These are phyloP conservation scores for Vinca minor DNA, from an alignment of 257 asterid species.

Conservation along the genomic window DNA sequence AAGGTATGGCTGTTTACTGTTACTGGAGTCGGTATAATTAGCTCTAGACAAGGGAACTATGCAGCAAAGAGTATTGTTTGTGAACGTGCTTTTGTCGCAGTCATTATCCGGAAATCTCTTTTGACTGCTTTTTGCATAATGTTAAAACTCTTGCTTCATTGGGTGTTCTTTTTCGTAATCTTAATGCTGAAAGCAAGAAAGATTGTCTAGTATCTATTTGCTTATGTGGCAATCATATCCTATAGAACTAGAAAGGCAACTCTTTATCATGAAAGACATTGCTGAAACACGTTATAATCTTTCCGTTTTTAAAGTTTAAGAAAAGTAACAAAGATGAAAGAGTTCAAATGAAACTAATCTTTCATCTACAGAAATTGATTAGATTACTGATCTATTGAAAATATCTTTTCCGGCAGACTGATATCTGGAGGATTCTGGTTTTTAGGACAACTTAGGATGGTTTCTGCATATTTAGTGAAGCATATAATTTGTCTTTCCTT, in stretches of 20 bases:
- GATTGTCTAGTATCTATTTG: not conserved
- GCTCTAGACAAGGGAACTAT: constrained; percentile 1
- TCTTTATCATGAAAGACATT: not conserved
- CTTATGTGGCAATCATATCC: not conserved
- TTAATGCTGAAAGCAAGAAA: not conserved
- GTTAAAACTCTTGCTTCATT: not conserved
- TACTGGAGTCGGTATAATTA: not conserved
- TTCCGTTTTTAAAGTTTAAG: not conserved
- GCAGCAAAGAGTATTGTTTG: not conserved
- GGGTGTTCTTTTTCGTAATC: not conserved
- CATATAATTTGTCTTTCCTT: constrained; percentile 7
- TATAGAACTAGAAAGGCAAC: not conserved
- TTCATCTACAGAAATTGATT: not conserved
- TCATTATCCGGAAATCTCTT: constrained; percentile 1
- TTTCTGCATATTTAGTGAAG: not conserved
- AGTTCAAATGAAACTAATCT: not conserved
- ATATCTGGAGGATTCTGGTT: constrained; percentile 8
- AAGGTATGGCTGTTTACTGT: not conserved
- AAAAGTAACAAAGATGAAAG: not conserved
- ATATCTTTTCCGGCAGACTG: not conserved
- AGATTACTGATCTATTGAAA: not conserved
- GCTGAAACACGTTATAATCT: not conserved
- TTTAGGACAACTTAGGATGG: constrained; percentile 5
- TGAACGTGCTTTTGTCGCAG: not conserved
- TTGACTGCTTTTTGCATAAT: constrained; percentile 7